Base-by-base conservation (phyloP, 1,139 yeast genomes). In the Candida tropicalis region DNA sequence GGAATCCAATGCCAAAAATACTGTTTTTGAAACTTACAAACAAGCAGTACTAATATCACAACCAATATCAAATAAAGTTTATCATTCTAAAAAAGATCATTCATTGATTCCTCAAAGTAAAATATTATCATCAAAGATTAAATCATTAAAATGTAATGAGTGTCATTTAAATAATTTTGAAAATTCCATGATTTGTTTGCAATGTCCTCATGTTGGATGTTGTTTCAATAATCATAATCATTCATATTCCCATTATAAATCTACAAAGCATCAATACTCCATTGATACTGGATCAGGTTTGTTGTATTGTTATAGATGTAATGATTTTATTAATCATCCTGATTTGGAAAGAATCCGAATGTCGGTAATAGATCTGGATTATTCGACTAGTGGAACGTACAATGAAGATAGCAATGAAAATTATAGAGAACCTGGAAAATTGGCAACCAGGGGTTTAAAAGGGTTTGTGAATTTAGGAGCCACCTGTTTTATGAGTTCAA, bases 381-480 rank as follows among this genome's bases (percentile, higher is more conserved):
- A 36, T 11, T 25, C 32, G 16, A 26, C 22, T 16, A 32, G 27
- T 11, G 35, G 28, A 26, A 35, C 29, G 29, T 38, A 61, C 16
- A 59, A 70, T 17, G 43, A 45, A 13, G n/a, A n/a, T n/a, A n/a
- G n/a, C n/a, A 17, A 31, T 13, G 36, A 15, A 32, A 39, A 23
- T 33, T 73, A 68, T 44, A 37, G 53, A 15, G 47, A 71, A n/a
- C 95, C 96, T 3, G 61, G 77, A 1, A 73, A 63, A 53, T 77
- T 76, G 39, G 87, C 95, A 0, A 72, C 81, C 2, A 77, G 83
- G 12, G 98, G 97, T 0, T 67, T 93, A 20, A 77, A 86, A 47
- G 99, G 99, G 2, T 81, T 93, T 54, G 84, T 90, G 43, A 93
- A 93, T 61, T 81, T 93, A 80, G 99, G 99, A 0, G 87, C 98